Conservation (phyloP, 805 yeast genomes). For the Yarrowia sp. region DNA sequence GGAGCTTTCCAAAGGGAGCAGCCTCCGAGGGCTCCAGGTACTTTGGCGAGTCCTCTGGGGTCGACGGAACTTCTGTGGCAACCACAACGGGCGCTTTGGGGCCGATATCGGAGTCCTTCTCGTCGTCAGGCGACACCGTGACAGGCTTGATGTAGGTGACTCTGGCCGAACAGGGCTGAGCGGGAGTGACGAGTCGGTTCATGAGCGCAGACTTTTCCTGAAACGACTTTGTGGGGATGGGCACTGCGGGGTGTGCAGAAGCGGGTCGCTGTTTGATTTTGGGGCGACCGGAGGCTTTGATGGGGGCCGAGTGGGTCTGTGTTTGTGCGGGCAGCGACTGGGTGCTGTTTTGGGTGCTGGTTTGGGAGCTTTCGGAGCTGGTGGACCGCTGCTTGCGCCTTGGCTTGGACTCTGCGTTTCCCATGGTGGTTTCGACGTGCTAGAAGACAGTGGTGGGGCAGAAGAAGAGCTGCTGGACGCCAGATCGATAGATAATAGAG, state of each 20-base stretch:
- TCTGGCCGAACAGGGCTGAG: constrained; percentile 27
- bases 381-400: constrained; percentile 27
- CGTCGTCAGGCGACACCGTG: constrained; percentile 26
- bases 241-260: constrained; percentile 29
- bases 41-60: constrained; percentile 36
- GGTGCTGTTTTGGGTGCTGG: constrained; percentile 15
- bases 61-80: constrained; percentile 12
- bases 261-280: constrained; percentile 13
- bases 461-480: background rate
- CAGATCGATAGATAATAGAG: too few relatives aligned
- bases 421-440: constrained; percentile 3
- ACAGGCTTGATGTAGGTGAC: constrained; percentile 32
- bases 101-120: constrained; percentile 3
- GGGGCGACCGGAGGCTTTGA: constrained; percentile 19
- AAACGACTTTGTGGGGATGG: constrained; percentile 30
- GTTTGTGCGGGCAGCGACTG: constrained; percentile 2
- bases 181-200: constrained; percentile 23
- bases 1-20: constrained; percentile 27
- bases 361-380: constrained; percentile 23
- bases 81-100: constrained; percentile 23
- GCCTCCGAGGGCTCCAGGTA: constrained; percentile 27
- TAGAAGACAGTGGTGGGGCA: background rate
- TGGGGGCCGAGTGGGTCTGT: background rate
- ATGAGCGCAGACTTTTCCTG: constrained; percentile 31
- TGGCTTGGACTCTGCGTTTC: constrained; percentile 36